A percentile compares a stretch with the other conserved stretches of the same genome.
phyloP scores from a whole-genome alignment of 2,329 filamentous ascomycete species.

The Fusarium sp. region DNA sequence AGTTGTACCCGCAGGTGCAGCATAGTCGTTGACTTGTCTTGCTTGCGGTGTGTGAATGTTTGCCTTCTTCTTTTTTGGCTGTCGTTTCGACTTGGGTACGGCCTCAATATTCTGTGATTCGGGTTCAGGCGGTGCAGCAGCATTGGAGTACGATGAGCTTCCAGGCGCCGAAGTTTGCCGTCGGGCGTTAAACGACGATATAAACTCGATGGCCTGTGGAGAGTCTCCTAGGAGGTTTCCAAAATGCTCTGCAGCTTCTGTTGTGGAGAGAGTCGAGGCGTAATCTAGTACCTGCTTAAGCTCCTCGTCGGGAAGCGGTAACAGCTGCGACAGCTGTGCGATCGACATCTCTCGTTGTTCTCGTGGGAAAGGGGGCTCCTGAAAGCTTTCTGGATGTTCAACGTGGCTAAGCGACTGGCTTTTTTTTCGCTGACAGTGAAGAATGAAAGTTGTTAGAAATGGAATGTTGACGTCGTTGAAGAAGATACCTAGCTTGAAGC shows the following conservation, averaged over 20 bases:
- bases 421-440: background rate
- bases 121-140: slow-evolving; percentile 27
- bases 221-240: slow-evolving; percentile 89
- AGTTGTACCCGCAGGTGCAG: slow-evolving; percentile 70
- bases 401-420: background rate
- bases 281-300: slow-evolving; percentile 87
- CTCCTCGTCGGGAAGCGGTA: slow-evolving; percentile 86
- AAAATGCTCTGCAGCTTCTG: slow-evolving; percentile 83
- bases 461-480: slow-evolving; percentile 29
- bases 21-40: slow-evolving; percentile 66
- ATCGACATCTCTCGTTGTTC: slow-evolving; percentile 55
- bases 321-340: slow-evolving; percentile 77
- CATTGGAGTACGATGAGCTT: slow-evolving; percentile 33
- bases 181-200: slow-evolving; percentile 80
- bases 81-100: slow-evolving; percentile 60
- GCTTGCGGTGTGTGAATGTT: slow-evolving; percentile 70
- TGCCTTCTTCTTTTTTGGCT: slow-evolving; percentile 64
- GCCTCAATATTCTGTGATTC: slow-evolving; percentile 46
- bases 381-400: background rate
- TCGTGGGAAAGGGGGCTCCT: too few species aligned
- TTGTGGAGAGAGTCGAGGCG: slow-evolving; percentile 76
- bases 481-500: slow-evolving; percentile 33
- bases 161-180: slow-evolving; percentile 52
- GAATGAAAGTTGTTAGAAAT: background rate
- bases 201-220: slow-evolving; percentile 77